Evolutionary conservation across 192 early-diverging fungal genomes (phyloP), one percentile per base, ranked within the genome.

Genomic region (Coemansia sp.): DNA sequence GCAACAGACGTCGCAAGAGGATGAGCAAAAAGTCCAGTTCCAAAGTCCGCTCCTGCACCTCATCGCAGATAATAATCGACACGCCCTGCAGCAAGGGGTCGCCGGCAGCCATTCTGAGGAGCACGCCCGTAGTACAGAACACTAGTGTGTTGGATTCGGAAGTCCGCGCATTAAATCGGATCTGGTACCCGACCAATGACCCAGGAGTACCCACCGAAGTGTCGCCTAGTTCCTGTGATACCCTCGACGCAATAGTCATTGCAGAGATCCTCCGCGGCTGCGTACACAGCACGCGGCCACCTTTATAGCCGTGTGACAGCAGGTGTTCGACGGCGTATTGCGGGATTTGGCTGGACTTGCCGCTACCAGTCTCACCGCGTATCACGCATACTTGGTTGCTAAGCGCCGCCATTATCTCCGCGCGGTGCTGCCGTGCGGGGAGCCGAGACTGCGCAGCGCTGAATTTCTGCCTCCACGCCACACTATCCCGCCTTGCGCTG

Each of bases 211-310:
- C 66, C 51, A 72, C 29, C 48, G 1, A 7, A 17, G 61, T 2
- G 44, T 74, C 77, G 84, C 87, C 53, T 66, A 85, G 32, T 83
- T 92, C 91, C 27, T 72, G 48, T 0, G 88, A 84, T 11, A 92
- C 87, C 12, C 89, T 73, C 44, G 78, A 61, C 10, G 89, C 88
- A 19, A 91, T 84, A 11, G 85, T 67, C 55, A 83, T 86, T 13
- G 89, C 85, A 3, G 88, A 86, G 69, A 97, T 94, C 27, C 94
- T 84, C 12, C 95, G 84, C 7, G 95, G 95, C 70, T 97, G 95
- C 5, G 95, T 97, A 76, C 93, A 92, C 5, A 94, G 78, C 38
- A 97, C 87, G 44, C 86, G 68, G 5, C 68, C 68, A 27, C 82
- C 82, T 0, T 15, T 39, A 60, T 83, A 83, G 3, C 46, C 31